Base-by-base conservation (phyloP, 1,139 yeast genomes). In the Diutina neorugosa region DNA sequence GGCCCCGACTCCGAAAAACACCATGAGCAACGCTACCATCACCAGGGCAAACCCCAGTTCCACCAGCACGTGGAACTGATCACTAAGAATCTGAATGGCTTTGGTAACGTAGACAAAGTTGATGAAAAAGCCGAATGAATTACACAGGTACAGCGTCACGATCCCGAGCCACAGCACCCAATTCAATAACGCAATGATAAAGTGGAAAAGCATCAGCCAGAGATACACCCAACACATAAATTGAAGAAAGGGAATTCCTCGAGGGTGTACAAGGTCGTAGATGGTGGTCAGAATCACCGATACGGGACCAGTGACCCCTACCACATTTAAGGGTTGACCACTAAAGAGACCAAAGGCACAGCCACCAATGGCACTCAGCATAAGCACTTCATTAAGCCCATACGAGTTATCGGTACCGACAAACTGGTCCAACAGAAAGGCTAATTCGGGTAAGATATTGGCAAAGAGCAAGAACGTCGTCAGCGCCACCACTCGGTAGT, bases 231-330 rank as follows among this genome's bases (percentile, higher is more conserved):
- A 93, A 63, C 94, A 85, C 96, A 93, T 91, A 65, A 93, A 93
- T 23, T 93, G 90, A 66, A 93, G 88, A 64, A 80, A 93, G 0
- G 87, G 86, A 0, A 83, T 81, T 4, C 82, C 84, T 59, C 70
- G 46, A 0, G 87, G 84, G 47, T 72, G 73, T 37, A 93, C 80
- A 51, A 93, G 77, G 56, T 88, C 89, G 65, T 86, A 93, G 1
- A 93, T 93, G 0, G 98, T 91, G 61, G 89, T 89, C 64, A 89
- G 87, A 74, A 93, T 91, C 55, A 93, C 90, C 2, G 96, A 73
- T 14, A 93, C 84, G 0, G 98, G 98, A 53, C 98, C 96, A 0
- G 98, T 93, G 4, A 93, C 98, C 3, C 98, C 98, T n/a, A 93
- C 98, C 40, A 93, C 87, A 62, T 96, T 88, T 42, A 93, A 68